These are phyloP conservation scores for Peltaster fructicola DNA, from an alignment of 2,329 filamentous ascomycete species.

Conservation along the genomic window DNA sequence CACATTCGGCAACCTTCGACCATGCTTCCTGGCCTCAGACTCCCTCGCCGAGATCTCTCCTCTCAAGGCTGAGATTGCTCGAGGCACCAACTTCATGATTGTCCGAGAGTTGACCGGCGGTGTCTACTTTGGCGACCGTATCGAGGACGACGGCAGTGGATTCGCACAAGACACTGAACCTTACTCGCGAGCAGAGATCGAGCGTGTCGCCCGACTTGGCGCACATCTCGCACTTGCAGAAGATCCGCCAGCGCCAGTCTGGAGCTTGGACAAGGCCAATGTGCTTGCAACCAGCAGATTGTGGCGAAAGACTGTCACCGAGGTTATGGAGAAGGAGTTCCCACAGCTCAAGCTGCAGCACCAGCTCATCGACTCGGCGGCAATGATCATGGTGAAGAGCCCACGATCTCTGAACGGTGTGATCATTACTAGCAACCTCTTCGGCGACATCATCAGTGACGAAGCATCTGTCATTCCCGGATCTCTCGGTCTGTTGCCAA, in stretches of 20 bases:
- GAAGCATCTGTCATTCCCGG: conserved; percentile 91
- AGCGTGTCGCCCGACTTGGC: conserved; percentile 69
- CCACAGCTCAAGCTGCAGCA: conserved; percentile 69
- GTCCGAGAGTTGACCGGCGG: conserved; percentile 83
- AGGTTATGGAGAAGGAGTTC: conserved; percentile 78
- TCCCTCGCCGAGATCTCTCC: conserved; percentile 70
- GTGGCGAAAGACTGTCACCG: conserved; percentile 74
- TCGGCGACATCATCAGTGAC: conserved; percentile 90
- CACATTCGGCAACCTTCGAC: conserved; percentile 87
- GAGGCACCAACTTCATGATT: conserved; percentile 79
- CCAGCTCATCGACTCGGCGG: conserved; percentile 89
- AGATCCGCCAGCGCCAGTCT: conserved; percentile 42
- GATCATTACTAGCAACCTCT: conserved; percentile 82
- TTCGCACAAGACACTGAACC: conserved; percentile 70
- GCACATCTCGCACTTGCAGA: conserved; percentile 63
- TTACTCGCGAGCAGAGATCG: conserved; percentile 70
- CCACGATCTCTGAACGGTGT: conserved; percentile 75
- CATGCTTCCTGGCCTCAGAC: conserved; percentile 88
- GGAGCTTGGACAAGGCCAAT: conserved; percentile 90
- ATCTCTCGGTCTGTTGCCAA: conserved; percentile 72
- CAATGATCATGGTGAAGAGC: conserved; percentile 96
- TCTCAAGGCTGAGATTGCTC: conserved; percentile 69
- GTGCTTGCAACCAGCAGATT: conserved; percentile 78
- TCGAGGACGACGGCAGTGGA: conserved; percentile 60
- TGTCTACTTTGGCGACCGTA: conserved; percentile 87